Conservation (phyloP, 345 rosid species). For the Pistacia integerrima region DNA sequence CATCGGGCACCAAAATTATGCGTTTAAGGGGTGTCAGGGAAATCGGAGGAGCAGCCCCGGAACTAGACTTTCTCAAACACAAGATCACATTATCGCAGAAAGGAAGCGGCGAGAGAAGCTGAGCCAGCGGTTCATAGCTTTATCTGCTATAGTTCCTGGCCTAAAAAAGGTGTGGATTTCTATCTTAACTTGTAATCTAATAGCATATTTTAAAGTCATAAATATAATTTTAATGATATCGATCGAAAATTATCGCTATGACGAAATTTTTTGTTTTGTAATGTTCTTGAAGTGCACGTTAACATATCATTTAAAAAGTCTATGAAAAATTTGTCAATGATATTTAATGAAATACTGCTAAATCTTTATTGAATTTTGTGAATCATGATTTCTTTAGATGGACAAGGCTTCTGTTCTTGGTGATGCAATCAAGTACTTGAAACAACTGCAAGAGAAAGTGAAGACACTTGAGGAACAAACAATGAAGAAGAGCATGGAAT, state of each 20-base stretch:
- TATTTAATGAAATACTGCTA: too few species aligned
- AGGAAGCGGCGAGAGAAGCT: conserved; percentile 71
- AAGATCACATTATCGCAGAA: conserved; percentile 70
- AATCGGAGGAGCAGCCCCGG: conserved; percentile 31
- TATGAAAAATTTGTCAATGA: too few species aligned
- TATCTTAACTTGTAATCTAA: not conserved
- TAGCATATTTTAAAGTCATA: too few species aligned
- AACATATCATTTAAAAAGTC: too few species aligned
- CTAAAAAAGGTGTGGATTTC: conserved; percentile 54
- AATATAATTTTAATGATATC: too few species aligned
- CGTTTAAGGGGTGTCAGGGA: conserved; percentile 33
- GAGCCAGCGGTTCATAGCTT: conserved; percentile 63
- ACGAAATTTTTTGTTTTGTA: too few species aligned
- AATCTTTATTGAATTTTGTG: too few species aligned
- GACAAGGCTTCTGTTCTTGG: conserved; percentile 96
- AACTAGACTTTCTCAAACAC: conserved; percentile 40
- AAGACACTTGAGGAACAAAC: conserved; percentile 71
- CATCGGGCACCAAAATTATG: conserved; percentile 36
- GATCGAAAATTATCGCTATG: too few species aligned
- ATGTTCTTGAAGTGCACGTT: too few species aligned
- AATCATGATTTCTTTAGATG: conserved; percentile 41
- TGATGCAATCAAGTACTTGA: conserved; percentile 80
- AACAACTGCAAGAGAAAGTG: conserved; percentile 77
- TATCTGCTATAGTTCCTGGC: conserved; percentile 69
- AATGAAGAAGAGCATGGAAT: conserved; percentile 61